These are phyloP conservation scores for Aspergillus hancockii DNA, from an alignment of 495 filamentous ascomycete genomes.

Conservation along the genomic window DNA sequence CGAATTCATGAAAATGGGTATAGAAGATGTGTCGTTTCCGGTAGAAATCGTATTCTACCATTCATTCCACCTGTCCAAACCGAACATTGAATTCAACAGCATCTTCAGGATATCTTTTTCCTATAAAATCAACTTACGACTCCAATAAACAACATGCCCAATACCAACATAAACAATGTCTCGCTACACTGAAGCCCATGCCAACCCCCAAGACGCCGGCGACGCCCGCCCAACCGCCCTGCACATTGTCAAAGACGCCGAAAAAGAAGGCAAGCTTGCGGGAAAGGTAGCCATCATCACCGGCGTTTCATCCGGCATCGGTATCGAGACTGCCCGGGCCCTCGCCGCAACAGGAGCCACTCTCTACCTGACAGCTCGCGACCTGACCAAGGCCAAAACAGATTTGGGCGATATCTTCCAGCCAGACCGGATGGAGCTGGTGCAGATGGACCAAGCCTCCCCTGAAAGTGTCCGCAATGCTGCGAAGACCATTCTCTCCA, in stretches of 20 bases:
- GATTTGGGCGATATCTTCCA: constrained; percentile 32
- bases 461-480: constrained; percentile 40
- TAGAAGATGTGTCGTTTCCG: not conserved
- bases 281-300: constrained; percentile 53
- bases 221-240: constrained; percentile 55
- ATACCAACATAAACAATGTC: constrained; percentile 12
- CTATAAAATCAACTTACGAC: not conserved
- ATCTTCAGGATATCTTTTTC: no score
- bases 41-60: not conserved
- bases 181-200: constrained; percentile 41
- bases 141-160: not conserved
- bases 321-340: constrained; percentile 50
- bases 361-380: constrained; percentile 44
- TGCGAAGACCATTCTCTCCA: constrained; percentile 38
- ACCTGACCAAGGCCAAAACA: constrained; percentile 33
- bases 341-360: constrained; percentile 48
- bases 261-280: constrained; percentile 33
- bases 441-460: constrained; percentile 47
- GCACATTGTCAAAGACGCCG: constrained; percentile 51
- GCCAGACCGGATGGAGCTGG: constrained; percentile 24
- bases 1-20: no score
- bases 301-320: constrained; percentile 51
- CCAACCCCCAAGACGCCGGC: constrained; percentile 41
- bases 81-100: no score
- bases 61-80: no score